Conservation (phyloP, 495 filamentous ascomycete genomes). For the Amniculicola lignicola region DNA sequence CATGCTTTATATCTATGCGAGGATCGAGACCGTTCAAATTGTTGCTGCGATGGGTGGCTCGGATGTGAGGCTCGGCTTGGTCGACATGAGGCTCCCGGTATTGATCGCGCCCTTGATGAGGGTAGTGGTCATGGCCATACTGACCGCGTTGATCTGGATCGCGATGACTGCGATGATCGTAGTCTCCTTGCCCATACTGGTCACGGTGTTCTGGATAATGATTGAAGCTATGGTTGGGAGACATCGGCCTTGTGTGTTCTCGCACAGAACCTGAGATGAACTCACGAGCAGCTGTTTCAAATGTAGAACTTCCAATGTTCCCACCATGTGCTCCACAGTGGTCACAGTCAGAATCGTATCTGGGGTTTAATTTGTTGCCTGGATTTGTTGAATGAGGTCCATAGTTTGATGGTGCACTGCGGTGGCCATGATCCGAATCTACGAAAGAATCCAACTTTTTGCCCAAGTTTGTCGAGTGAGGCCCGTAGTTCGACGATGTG, state of each 20-base stretch:
- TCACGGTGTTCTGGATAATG: too few species aligned
- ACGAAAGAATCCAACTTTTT: constrained; percentile 13
- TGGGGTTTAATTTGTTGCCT: neutral
- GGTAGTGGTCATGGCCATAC: neutral
- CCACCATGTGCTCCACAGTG: neutral
- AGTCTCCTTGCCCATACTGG: too few species aligned
- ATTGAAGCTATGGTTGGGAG: neutral
- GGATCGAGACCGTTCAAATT: neutral
- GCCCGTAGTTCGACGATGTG: constrained; percentile 16
- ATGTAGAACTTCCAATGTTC: neutral
- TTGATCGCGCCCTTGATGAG: neutral
- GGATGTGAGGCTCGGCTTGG: neutral
- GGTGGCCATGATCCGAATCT: constrained; percentile 13
- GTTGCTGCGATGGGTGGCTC: neutral
- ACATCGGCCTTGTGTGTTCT: neutral
- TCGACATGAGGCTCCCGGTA: neutral
- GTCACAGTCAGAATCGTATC: neutral
- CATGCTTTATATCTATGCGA: neutral
- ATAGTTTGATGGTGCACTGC: neutral
- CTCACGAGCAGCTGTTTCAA: neutral
- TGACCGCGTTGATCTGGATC: neutral
- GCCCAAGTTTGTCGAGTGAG: constrained; percentile 13
- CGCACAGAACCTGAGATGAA: neutral
- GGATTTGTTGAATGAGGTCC: neutral
- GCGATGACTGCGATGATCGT: neutral